Evolutionary conservation across 2,329 filamentous ascomycete genomes (phyloP).

Genomic region (Botryotinia calthae): DNA sequence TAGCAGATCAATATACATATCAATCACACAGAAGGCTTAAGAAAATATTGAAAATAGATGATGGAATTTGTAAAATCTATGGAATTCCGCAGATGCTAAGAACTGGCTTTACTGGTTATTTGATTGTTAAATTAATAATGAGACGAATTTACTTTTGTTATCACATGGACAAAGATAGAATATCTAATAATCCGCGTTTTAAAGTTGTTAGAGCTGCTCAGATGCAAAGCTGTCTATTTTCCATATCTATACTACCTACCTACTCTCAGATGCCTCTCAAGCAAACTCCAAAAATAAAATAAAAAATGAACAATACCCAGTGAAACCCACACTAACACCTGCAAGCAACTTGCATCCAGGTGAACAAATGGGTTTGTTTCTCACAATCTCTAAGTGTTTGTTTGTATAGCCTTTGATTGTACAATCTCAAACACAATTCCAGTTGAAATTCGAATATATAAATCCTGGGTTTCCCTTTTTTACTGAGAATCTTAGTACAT

Average conservation of each 20-base stretch:
- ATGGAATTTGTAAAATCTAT: too few species aligned
- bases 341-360: neutral
- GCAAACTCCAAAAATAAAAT: neutral
- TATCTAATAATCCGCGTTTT: neutral
- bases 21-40: neutral
- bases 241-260: neutral
- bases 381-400: neutral
- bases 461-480: accelerated
- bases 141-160: neutral
- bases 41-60: too few species aligned
- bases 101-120: neutral
- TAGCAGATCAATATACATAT: too few species aligned
- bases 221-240: neutral
- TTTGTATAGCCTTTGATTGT: neutral
- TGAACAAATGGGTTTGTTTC: neutral
- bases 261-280: neutral
- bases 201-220: neutral
- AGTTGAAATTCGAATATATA: neutral
- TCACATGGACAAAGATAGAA: neutral
- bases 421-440: neutral
- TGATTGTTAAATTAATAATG: neutral
- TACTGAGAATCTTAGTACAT: neutral
- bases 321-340: neutral
- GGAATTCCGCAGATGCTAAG: neutral
- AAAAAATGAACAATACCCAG: neutral